A percentile compares a stretch with the other conserved stretches of the same genome.
Evolutionary conservation across 305 asterid species (phyloP).

Genomic region (Solanum hybrid): DNA sequence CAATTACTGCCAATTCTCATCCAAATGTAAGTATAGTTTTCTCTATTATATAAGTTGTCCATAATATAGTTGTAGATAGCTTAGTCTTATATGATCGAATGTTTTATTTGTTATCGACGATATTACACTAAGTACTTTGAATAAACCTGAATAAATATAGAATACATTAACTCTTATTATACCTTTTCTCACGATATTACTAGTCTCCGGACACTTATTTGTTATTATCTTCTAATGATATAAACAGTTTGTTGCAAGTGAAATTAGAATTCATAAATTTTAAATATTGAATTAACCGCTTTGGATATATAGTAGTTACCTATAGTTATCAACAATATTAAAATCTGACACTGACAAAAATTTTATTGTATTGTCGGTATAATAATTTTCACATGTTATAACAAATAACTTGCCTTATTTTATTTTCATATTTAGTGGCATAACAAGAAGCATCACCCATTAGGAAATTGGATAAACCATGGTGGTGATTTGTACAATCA

Average conservation of each 20-base stretch:
- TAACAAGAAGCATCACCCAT: background rate
- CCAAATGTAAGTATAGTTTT: background rate
- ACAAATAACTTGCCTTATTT: background rate
- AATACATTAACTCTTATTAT: too few relatives aligned
- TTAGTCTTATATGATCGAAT: background rate
- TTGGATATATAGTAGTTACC: background rate
- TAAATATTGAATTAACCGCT: background rate
- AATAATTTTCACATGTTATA: background rate
- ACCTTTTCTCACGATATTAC: too few relatives aligned
- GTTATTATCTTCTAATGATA: too few relatives aligned
- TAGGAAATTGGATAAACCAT: constrained; percentile 38
- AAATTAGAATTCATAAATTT: too few relatives aligned
- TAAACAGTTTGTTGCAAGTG: too few relatives aligned
- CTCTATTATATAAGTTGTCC: background rate
- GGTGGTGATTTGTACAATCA: constrained; percentile 45
- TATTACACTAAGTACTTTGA: background rate
- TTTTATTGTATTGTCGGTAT: background rate
- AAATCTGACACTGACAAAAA: too few relatives aligned
- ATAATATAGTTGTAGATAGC: background rate
- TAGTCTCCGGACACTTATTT: too few relatives aligned
- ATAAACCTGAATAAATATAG: background rate
- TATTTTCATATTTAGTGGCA: background rate
- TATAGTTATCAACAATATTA: background rate
- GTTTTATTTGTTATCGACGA: too few relatives aligned
- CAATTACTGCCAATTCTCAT: background rate